Evolutionary conservation across 441 rosid genomes (phyloP).

Genomic region (Mallotus repandus): DNA sequence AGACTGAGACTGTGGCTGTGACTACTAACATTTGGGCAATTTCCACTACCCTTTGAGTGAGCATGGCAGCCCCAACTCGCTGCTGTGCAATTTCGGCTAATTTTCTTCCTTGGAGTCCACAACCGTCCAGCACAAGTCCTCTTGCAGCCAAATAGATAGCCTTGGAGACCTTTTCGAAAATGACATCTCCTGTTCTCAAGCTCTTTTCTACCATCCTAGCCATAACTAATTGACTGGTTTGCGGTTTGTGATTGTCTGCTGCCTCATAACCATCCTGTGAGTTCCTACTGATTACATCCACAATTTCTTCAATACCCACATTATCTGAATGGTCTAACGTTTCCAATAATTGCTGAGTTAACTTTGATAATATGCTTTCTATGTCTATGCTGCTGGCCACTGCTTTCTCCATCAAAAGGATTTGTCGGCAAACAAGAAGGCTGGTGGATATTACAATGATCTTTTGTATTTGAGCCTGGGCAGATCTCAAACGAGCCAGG

Average conservation of each 20-base stretch:
- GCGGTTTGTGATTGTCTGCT: conserved; percentile 31
- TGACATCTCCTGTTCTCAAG: conserved; percentile 72
- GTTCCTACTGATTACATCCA: conserved; percentile 43
- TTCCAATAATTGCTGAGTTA: conserved; percentile 42
- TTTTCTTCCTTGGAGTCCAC: conserved; percentile 12
- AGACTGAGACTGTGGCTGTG: conserved; percentile 63
- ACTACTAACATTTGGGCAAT: conserved; percentile 57
- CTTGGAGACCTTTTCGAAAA: conserved; percentile 69
- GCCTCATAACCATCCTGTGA: conserved; percentile 33
- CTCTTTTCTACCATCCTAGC: conserved; percentile 68
- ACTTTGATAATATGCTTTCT: conserved; percentile 48
- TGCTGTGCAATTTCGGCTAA: conserved; percentile 58
- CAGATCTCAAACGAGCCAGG: conserved; percentile 57
- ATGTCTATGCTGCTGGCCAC: conserved; percentile 46
- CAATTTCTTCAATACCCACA: conserved; percentile 62
- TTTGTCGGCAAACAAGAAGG: conserved; percentile 82
- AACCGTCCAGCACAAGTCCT: conserved; percentile 68
- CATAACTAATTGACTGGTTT: conserved; percentile 55
- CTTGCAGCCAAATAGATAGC: conserved; percentile 68
- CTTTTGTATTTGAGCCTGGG: conserved; percentile 84
- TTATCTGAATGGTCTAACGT: conserved; percentile 51
- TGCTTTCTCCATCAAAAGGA: conserved; percentile 48
- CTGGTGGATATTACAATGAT: conserved; percentile 70
- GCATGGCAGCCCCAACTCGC: conserved; percentile 53
- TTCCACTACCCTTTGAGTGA: conserved; percentile 59